Evolutionary conservation across 139 green algal genomes (phyloP), one percentile per base, ranked within the genome.

Genomic region (Coccomyxa sp.): DNA sequence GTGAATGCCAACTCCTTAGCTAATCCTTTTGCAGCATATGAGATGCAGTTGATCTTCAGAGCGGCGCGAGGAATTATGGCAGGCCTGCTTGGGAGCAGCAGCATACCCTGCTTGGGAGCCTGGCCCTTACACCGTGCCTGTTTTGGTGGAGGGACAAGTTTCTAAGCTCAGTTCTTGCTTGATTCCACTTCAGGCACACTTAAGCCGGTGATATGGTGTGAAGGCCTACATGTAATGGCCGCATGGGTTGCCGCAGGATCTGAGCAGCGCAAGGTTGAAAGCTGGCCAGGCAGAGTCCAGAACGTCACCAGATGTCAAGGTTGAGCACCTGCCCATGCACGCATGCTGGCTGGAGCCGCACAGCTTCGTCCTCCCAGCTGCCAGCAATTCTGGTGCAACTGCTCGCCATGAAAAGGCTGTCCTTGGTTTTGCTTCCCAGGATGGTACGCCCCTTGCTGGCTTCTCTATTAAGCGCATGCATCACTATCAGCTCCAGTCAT

Each of bases 331-430:
- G 34, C 86, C 87, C 33, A 69, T 91, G 77, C 81, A 82, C 41
- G 74, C 88, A 36, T 86, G 71, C 36, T 74, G 82, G 14, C 38
- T 93, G 36, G 86, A 88, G 70, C 55, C 39, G 10, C 33, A 54
- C 12, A 73, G 81, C 0, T 91, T 93, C 75, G 90, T 94, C n/a
- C 81, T 94, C 54, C 89, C 90, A 3, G 84, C 88, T 7, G 55
- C 40, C 22, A 58, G 82, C 34, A 82, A 79, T n/a, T 75, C 77
- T 12, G 82, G 81, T 14, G 78, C 38, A 7, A 29, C 36, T 50
- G 39, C 55, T 0, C 9, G 9, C 44, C 38, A 44, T 40, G 70
- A 9, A 31, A 50, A 75, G 33, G n/a, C n/a, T 71, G 14, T 75
- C 16, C 14, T 16, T 24, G 3, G 7, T 77, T 36, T 54, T 8